phyloP scores from a whole-genome alignment of 805 yeast species.

The Candida rishiriensis region DNA sequence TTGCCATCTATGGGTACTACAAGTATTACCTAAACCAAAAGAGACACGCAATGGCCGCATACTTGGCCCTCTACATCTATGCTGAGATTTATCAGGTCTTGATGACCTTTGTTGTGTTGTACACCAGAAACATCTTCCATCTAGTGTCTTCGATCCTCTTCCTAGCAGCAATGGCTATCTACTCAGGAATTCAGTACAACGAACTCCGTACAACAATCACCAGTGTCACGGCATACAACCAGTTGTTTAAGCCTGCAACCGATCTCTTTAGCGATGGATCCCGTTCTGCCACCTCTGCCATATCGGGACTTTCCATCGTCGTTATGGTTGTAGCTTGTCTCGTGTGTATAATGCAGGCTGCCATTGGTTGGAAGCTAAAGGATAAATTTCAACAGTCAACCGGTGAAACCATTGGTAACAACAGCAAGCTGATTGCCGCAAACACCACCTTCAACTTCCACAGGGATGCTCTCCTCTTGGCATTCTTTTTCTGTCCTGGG shows the following conservation, averaged over 20 bases:
- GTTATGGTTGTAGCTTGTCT: conserved; percentile 34
- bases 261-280: conserved; percentile 3
- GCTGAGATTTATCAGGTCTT: conserved; percentile 38
- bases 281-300: conserved; percentile 26
- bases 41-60: conserved; percentile 25
- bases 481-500: conserved; percentile 38
- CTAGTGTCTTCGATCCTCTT: conserved; percentile 30
- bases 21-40: conserved; percentile 13
- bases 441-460: conserved; percentile 36
- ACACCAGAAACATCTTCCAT: conserved; percentile 35
- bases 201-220: conserved; percentile 31
- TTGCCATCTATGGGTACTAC: conserved; percentile 25
- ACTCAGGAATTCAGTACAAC: conserved; percentile 39
- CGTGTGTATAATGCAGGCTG: conserved; percentile 31
- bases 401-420: conserved; percentile 33
- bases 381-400: conserved; percentile 14
- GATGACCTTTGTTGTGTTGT: conserved; percentile 33
- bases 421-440: conserved; percentile 28
- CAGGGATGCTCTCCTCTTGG: conserved; percentile 28
- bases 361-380: conserved; percentile 18
- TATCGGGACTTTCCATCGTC: conserved; percentile 35
- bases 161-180: conserved; percentile 38
- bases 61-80: conserved; percentile 39
- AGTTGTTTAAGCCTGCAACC: conserved; percentile 7
- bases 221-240: conserved; percentile 7